A percentile compares a stretch with the other conserved stretches of the same genome.
These are phyloP conservation scores for Annulohypoxylon maeteangense DNA, from an alignment of 495 filamentous ascomycete species.

Conservation along the genomic window DNA sequence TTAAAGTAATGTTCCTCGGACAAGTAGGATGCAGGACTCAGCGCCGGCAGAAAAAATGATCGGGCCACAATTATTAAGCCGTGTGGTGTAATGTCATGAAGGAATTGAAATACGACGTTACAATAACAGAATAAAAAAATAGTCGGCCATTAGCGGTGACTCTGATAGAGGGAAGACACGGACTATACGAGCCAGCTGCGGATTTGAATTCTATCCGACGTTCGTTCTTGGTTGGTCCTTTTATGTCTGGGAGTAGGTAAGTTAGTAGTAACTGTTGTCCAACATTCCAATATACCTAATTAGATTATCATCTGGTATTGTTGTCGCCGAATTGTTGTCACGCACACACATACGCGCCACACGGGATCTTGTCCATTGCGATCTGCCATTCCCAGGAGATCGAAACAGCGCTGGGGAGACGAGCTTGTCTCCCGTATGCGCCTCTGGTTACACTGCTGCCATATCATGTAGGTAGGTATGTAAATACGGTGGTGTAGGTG, in stretches of 20 bases:
- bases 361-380: conserved; percentile 4
- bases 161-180: background rate
- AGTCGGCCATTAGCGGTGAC: conserved; percentile 4
- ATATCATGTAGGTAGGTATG: background rate
- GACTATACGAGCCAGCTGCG: background rate
- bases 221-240: background rate
- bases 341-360: too few relatives aligned
- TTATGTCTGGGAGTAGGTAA: too few relatives aligned
- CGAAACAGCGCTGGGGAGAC: conserved; percentile 5
- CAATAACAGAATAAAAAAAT: conserved; percentile 3
- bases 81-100: background rate
- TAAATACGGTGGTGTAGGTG: background rate
- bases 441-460: conserved; percentile 30
- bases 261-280: background rate
- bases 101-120: conserved; percentile 10
- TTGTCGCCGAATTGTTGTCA: conserved; percentile 9
- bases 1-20: background rate
- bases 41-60: conserved; percentile 1
- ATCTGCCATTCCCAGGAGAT: conserved; percentile 5
- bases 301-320: background rate
- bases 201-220: conserved; percentile 33
- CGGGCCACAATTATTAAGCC: conserved; percentile 10
- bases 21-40: background rate
- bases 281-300: background rate
- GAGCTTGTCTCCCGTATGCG: background rate